Conservation (phyloP, 345 rosid genomes). For the Aegle marmelos region DNA sequence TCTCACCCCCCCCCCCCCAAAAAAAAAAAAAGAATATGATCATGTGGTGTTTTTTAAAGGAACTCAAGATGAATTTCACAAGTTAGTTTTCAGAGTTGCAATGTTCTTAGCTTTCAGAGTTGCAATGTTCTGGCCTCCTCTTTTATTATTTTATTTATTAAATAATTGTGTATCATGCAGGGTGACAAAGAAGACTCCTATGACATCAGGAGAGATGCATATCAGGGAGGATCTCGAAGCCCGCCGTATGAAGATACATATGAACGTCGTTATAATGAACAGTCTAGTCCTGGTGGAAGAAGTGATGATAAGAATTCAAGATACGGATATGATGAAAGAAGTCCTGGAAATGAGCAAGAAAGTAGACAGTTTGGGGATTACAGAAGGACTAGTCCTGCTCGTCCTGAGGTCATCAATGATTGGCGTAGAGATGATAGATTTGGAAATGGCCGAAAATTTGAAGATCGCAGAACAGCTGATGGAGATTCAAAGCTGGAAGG, state of each 20-base stretch:
- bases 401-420: constrained; percentile 73
- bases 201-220: constrained; percentile 48
- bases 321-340: constrained; percentile 50
- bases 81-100: neutral
- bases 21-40: neutral
- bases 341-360: constrained; percentile 72
- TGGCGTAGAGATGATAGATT: constrained; percentile 96
- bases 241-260: constrained; percentile 72
- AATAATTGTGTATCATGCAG: constrained; percentile 34
- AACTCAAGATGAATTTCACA: neutral
- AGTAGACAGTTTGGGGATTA: constrained; percentile 47
- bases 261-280: constrained; percentile 65
- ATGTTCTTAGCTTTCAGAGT: no score
- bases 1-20: no score
- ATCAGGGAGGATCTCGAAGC: constrained; percentile 79
- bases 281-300: constrained; percentile 86
- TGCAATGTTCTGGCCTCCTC: neutral
- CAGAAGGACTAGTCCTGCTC: constrained; percentile 69
- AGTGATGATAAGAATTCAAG: constrained; percentile 47
- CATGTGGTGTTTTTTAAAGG: neutral
- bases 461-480: constrained; percentile 49
- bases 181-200: constrained; percentile 63
- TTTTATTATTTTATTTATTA: neutral
- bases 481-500: constrained; percentile 56
- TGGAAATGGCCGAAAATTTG: constrained; percentile 60